Evolutionary conservation across 169 alveolate genomes (phyloP).

Genomic region (Eimeria acervulina): DNA sequence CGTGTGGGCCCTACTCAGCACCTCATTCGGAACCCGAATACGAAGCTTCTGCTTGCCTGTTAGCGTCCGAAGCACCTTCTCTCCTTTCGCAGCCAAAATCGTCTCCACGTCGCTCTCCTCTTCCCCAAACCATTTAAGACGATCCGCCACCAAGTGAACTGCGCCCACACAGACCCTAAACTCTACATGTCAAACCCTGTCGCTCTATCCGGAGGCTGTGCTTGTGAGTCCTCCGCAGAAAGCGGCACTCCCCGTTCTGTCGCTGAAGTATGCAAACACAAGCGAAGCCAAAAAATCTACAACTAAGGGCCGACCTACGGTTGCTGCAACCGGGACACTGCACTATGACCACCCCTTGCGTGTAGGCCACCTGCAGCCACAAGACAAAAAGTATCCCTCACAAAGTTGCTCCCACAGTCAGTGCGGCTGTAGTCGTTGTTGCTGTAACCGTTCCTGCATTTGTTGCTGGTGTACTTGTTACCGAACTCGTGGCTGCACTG

Average conservation of each 20-base stretch:
- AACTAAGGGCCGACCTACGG: not conserved
- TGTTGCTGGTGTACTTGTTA: not conserved
- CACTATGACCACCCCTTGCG: conserved; percentile 49
- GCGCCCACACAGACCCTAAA: not conserved
- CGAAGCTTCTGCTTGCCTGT: conserved; percentile 42
- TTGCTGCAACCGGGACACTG: conserved; percentile 54
- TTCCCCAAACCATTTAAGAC: conserved; percentile 46
- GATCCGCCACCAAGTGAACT: conserved; percentile 86
- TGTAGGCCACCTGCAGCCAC: conserved; percentile 26
- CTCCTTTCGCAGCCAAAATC: conserved; percentile 69
- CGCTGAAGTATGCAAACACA: not conserved
- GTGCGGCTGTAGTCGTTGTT: not conserved
- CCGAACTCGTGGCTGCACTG: conserved; percentile 4
- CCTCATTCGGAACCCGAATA: not conserved
- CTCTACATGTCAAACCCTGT: not conserved
- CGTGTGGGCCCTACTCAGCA: not conserved
- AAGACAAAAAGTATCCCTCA: not conserved
- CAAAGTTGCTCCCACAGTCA: not conserved
- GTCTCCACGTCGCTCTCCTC: conserved; percentile 64
- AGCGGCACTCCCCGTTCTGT: not conserved
- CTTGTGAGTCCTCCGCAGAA: not conserved
- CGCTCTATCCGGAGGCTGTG: not conserved
- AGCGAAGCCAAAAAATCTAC: not conserved
- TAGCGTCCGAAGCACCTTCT: conserved; percentile 24
- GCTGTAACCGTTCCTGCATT: not conserved